Conservation (phyloP, 495 filamentous ascomycete genomes). For the Immersiella caudata region DNA sequence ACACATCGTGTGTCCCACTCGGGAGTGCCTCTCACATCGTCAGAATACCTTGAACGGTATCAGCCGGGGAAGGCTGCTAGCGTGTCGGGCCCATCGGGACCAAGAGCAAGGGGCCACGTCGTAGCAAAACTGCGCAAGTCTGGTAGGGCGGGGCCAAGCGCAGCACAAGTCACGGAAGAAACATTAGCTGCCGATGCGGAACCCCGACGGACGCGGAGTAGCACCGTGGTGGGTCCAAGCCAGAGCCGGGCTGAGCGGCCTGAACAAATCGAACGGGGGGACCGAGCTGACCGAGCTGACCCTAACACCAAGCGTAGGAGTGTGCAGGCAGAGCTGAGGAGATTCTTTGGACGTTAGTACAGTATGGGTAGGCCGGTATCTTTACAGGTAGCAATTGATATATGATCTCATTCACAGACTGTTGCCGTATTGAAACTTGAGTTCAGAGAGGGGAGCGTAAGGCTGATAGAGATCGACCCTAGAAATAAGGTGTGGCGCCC, state of each 20-base stretch:
- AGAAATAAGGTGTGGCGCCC: neutral
- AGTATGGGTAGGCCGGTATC: neutral
- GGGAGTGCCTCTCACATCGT: conserved; percentile 11
- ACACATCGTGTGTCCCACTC: neutral
- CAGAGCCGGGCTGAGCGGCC: neutral
- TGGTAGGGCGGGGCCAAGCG: conserved; percentile 15
- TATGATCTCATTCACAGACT: neutral
- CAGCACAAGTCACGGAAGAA: conserved; percentile 8
- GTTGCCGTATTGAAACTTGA: neutral
- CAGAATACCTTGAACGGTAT: conserved; percentile 23
- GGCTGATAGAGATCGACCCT: neutral
- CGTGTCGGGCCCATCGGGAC: neutral
- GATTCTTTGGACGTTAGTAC: conserved; percentile 36
- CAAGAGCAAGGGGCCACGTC: neutral
- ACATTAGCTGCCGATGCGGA: neutral
- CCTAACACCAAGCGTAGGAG: conserved; percentile 15
- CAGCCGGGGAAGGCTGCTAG: neutral
- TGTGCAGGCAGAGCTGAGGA: conserved; percentile 41
- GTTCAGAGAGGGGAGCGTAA: neutral
- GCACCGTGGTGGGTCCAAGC: neutral
- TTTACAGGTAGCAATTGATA: neutral
- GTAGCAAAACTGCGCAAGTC: conserved; percentile 6
- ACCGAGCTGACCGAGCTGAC: neutral
- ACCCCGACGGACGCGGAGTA: neutral
- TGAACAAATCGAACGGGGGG: neutral